Percentiles rank a stretch among this genome's conserved stretches.
phyloP scores from a whole-genome alignment of 1,139 yeast species.

The Geotrichum australiense region DNA sequence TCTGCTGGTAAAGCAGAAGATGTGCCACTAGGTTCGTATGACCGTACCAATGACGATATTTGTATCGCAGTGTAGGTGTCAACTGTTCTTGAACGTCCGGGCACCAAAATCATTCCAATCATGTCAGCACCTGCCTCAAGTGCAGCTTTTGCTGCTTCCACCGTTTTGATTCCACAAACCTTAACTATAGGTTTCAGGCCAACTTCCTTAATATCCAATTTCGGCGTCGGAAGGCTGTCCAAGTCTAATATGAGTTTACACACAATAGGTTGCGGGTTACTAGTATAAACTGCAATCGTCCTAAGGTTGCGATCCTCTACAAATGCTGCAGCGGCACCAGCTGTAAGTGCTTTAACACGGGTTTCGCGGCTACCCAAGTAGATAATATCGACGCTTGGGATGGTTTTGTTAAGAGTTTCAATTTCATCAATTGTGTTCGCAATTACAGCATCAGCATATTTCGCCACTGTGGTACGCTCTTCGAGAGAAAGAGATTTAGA shows the following conservation, averaged over 20 bases:
- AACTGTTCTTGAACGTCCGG: constrained; percentile 68
- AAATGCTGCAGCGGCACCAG: constrained; percentile 9
- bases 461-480: background rate
- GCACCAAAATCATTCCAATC: constrained; percentile 82
- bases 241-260: background rate
- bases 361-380: constrained; percentile 2
- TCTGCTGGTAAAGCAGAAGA: background rate
- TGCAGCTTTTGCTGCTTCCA: constrained; percentile 64
- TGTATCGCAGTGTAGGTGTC: constrained; percentile 45
- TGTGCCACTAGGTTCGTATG: constrained; percentile 10
- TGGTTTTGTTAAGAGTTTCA: background rate
- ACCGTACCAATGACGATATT: constrained; percentile 40
- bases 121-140: constrained; percentile 64
- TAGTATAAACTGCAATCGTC: no score
- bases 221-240: constrained; percentile 3
- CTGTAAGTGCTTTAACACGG: constrained; percentile 4
- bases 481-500: background rate
- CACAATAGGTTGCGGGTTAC: background rate
- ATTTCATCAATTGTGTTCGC: constrained; percentile 11
- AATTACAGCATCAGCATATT: constrained; percentile 11
- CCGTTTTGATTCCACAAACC: constrained; percentile 72
- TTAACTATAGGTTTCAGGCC: constrained; percentile 44
- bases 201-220: background rate
- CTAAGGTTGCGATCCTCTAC: constrained; percentile 1
- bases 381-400: constrained; percentile 3